A percentile compares a stretch with the other conserved stretches of the same genome.
Conservation (phyloP, 371 early-diverging fungal species). For the Chytridium lagenaria region DNA sequence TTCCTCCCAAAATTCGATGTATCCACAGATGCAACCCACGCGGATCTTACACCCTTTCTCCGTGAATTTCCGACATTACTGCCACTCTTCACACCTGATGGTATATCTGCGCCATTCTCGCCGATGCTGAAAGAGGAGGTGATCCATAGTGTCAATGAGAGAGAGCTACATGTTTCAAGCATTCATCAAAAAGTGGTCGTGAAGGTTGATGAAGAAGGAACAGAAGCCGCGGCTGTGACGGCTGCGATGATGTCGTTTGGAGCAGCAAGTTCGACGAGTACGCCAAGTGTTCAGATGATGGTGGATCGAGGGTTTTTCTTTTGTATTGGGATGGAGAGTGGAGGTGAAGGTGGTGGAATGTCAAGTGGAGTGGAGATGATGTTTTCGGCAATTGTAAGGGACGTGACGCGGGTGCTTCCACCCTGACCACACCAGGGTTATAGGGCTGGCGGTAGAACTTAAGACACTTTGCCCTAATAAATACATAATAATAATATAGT, state of each 20-base stretch:
- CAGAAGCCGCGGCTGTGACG: background rate
- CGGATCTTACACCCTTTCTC: background rate
- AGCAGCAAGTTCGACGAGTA: background rate
- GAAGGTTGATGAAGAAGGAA: background rate
- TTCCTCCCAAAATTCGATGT: background rate
- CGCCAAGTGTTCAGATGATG: background rate
- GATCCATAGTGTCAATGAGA: background rate
- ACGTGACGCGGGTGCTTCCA: too few species aligned
- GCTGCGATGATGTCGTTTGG: background rate
- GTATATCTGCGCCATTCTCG: background rate
- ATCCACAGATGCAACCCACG: background rate
- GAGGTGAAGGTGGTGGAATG: too few species aligned
- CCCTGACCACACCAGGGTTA: too few species aligned
- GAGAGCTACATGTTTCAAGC: background rate
- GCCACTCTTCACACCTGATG: background rate
- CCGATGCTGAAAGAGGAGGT: background rate
- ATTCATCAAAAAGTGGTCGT: background rate
- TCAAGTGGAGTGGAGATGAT: too few species aligned
- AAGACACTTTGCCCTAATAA: too few species aligned
- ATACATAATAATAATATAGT: too few species aligned
- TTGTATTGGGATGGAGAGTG: background rate
- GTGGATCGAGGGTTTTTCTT: background rate
- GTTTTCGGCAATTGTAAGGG: too few species aligned
- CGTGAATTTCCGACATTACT: background rate
- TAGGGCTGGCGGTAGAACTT: too few species aligned